Conservation (phyloP, 768 basidiomycete species). For the Dentipellis fragilis region DNA sequence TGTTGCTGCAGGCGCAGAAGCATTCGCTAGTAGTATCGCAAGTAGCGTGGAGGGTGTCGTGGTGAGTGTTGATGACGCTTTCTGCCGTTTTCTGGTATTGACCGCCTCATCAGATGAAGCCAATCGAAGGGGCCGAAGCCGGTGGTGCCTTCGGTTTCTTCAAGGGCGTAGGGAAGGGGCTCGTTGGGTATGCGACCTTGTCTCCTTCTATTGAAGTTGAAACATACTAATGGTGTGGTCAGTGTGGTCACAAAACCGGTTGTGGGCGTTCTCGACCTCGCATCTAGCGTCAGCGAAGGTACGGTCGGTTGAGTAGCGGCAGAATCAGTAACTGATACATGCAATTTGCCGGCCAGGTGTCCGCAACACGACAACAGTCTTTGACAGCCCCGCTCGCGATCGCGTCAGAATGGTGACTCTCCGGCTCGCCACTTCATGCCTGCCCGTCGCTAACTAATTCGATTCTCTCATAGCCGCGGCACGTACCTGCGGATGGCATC, state of each 20-base stretch:
- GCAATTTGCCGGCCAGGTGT: too few relatives aligned
- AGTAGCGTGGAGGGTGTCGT: slow-evolving; percentile 95
- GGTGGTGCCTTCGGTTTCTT: slow-evolving; percentile 95
- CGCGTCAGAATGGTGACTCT: slow-evolving; percentile 64
- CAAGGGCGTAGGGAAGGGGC: slow-evolving; percentile 93
- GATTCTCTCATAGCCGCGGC: slow-evolving; percentile 51
- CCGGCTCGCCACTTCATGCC: background rate
- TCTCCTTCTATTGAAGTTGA: background rate
- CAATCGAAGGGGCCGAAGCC: slow-evolving; percentile 91
- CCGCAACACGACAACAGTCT: slow-evolving; percentile 96
- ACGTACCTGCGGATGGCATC: slow-evolving; percentile 80
- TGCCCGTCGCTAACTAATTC: slow-evolving; percentile 4
- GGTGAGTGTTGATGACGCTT: slow-evolving; percentile 31
- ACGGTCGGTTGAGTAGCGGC: background rate
- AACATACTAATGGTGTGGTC: slow-evolving; percentile 1
- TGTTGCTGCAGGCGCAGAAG: slow-evolving; percentile 90
- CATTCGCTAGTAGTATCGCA: slow-evolving; percentile 85
- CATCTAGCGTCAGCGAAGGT: slow-evolving; percentile 93
- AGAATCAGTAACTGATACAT: too few relatives aligned
- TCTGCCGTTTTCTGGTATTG: background rate
- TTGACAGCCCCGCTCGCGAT: slow-evolving; percentile 85
- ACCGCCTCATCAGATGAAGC: slow-evolving; percentile 61
- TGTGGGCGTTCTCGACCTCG: slow-evolving; percentile 92
- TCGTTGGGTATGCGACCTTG: slow-evolving; percentile 64
- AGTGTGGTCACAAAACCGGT: slow-evolving; percentile 94